Base-by-base conservation (phyloP, 805 yeast genomes). In the Henningerozyma blattae region DNA sequence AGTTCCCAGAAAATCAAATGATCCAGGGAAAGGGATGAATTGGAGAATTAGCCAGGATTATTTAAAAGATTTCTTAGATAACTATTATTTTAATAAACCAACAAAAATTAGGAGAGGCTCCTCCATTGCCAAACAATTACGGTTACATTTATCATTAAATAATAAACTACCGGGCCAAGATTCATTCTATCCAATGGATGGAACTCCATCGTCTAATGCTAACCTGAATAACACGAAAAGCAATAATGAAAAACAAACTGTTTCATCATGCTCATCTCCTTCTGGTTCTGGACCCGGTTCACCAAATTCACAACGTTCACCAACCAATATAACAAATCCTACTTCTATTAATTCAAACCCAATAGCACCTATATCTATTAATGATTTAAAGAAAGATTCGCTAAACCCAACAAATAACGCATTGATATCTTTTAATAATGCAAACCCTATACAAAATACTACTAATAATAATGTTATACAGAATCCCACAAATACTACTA, bases 21-120 rank as follows among this genome's bases (percentile, higher is more conserved):
- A 91, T 61, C 96, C 97, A 0, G 98, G 99, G 14, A 91, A 91
- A 58, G 97, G 98, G 43, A 89, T 91, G 94, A 91, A 91, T 60
- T 91, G 99, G 99, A 93, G 86, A 61, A 87, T 91, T 38, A 75
- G 86, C 42, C 91, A 84, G 27, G 63, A 76, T 31, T 89, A 81
- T 55, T 77, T 80, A 48, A 77, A 76, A 30, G 98, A 91, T 43
- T 87, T 87, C 48, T 59, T 87, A 53, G 72, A 69, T 45, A 83
- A 86, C 61, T 76, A 87, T 61, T 73, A 72, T 38, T 76, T 71
- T 39, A 95, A 95, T 13, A 70, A 79, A 27, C 59, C 81, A 32
- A 72, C 76, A 45, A 82, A 81, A 48, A 68, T 77, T 15, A 74
- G 84, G 60, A 63, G 94, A 46, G 94, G 94, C 7, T 75, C 83